Base-by-base conservation (phyloP, 2,329 filamentous ascomycete species). In the Claviceps sp. region DNA sequence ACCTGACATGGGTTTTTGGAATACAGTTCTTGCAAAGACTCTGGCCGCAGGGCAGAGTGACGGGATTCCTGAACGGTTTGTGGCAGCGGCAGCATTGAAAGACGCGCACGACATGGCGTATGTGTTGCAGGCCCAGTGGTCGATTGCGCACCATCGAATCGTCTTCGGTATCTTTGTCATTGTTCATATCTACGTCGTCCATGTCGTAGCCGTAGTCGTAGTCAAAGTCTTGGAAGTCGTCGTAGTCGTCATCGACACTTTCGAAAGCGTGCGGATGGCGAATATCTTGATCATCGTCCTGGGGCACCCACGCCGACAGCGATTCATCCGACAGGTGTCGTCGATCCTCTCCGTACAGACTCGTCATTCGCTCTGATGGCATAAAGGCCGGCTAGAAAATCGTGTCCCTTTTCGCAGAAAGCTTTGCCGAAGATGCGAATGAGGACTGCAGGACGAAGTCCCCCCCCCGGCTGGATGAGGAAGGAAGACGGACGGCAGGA, bases 41-140 rank as follows among this genome's bases (percentile, higher is more conserved):
- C 61, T 84, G 80, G 30, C 89, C 89, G 64, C 90, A 96, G 5
- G 89, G 89, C 4, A 95, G 71, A 0, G 86, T 86, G 52, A 89
- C 75, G 5, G 89, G 87, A 8, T 79, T 73, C 46, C 69, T 73
- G 34, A 93, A 71, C 1, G 85, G 83, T 44, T 71, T 72, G 3
- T 83, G 87, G 65, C 90, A 95, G 56, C 77, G 70, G 11, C 76
- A 76, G 64, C 90, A 96, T 68, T 94, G 88, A 50, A 93, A 75
- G 42, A 93, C 71, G 44, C 83, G 82, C 55, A 94, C 61, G 18
- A 68, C 58, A n/a, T 65, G 59, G 24, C 65, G 64, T 4, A 63
- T 57, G 6, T 56, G 50, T 34, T 52, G 41, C 8, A 43, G 24
- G 1, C 36, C 40, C 9, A 53, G 56, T 2, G 34, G 42, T n/a